Base-by-base conservation (phyloP, 2,329 filamentous ascomycete genomes). In the Diplodia scrobiculata region DNA sequence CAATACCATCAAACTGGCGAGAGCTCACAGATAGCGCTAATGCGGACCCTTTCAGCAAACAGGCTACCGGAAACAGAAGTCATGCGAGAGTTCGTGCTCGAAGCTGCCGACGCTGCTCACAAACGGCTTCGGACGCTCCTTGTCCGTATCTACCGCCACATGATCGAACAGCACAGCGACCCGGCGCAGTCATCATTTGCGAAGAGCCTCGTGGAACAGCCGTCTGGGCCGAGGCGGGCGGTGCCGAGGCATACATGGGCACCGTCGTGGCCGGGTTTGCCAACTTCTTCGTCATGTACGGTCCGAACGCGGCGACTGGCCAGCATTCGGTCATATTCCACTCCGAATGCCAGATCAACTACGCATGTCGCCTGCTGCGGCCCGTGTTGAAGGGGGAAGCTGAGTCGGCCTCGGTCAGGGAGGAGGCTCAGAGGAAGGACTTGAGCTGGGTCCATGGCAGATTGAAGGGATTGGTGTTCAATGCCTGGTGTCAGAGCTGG, bases 321-420 rank as follows among this genome's bases (percentile, higher is more conserved):
- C 83, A 84, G 68, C 72, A 82, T 0, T 82, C 79, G 0, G 82
- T 83, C 3, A 81, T 84, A 21, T 84, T 81, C 70, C 80, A 81
- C 0, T 79, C 79, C 0, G 82, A 84, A 69, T 84, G 82, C 68
- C 81, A 84, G 66, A 82, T 84, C 63, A 83, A 83, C 71, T 82
- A 82, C 68, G 74, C 75, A n/a, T 71, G 81, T 6, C 76, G 79
- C 9, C 72, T 81, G 0, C 73, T 84, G 14, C 69, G 69, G 0
- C 81, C 82, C 0, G 75, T 84, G 45, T 69, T 82, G 34, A 68
- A 72, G 6, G 50, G 27, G 50, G 21, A 5, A 1, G 21, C 27
- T 25, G 29, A n/a, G 25, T 51, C 21, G 48, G 4, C 27, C 4
- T 10, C 25, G 48, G 48, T 51, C 7, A 51, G 14, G 21, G 11